These are phyloP conservation scores for Neostapfia colusana DNA, from an alignment of 176 grass and related monocot species.

Conservation along the genomic window DNA sequence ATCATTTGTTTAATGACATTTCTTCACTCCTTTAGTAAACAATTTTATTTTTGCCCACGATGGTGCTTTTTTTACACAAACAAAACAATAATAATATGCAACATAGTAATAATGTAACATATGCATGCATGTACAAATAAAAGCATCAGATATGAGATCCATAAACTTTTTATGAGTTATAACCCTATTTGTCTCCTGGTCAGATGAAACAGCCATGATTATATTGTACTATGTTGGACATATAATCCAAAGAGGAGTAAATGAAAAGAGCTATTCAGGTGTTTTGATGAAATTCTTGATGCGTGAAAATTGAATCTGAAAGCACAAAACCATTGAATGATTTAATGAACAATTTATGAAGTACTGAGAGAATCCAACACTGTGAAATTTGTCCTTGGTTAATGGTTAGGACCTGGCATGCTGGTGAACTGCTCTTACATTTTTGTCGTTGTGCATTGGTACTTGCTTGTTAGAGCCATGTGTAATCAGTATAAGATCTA, in stretches of 20 bases:
- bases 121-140: background rate
- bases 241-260: background rate
- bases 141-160: background rate
- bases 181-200: conserved; percentile 1
- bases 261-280: background rate
- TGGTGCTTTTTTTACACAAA: background rate
- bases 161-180: background rate
- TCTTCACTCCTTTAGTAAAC: background rate
- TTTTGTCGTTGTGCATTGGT: background rate
- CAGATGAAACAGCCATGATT: background rate
- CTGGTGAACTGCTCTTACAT: background rate
- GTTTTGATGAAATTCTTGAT: background rate
- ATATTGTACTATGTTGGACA: conserved; percentile 6
- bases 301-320: background rate
- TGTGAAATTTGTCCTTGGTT: too few relatives aligned
- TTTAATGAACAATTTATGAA: background rate
- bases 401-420: background rate
- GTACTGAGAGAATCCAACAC: background rate
- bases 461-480: background rate
- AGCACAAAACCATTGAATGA: background rate
- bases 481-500: background rate
- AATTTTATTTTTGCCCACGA: background rate
- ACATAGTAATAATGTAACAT: background rate
- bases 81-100: background rate
- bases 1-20: background rate